These are phyloP conservation scores for Protomyces macrosporus DNA, from an alignment of 1,139 yeast genomes.

Conservation along the genomic window DNA sequence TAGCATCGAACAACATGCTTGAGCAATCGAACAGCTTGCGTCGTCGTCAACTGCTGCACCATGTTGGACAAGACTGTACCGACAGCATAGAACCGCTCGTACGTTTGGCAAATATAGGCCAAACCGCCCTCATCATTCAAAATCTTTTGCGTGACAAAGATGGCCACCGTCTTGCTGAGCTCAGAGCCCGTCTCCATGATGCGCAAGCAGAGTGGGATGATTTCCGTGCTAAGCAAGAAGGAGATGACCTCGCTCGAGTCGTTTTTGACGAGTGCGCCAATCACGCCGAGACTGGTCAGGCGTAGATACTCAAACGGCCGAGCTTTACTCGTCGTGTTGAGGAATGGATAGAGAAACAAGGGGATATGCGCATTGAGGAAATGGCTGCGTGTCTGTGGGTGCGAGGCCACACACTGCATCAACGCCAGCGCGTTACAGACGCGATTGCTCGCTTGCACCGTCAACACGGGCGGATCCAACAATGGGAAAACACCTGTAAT, in stretches of 20 bases:
- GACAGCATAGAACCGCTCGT: slow-evolving; percentile 90
- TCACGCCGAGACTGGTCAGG: slow-evolving; percentile 87
- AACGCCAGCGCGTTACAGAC: slow-evolving; percentile 94
- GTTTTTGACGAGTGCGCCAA: slow-evolving; percentile 93
- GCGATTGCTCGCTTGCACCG: slow-evolving; percentile 82
- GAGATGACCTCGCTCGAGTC: slow-evolving; percentile 94
- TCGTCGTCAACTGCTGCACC: slow-evolving; percentile 74
- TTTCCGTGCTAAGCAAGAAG: slow-evolving; percentile 84
- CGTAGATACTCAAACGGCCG: slow-evolving; percentile 90
- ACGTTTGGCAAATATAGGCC: slow-evolving; percentile 87
- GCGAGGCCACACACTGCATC: slow-evolving; percentile 94
- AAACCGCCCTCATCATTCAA: slow-evolving; percentile 87
- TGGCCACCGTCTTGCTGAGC: slow-evolving; percentile 90
- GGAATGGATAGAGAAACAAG: slow-evolving; percentile 82
- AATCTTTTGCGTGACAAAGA: slow-evolving; percentile 87
- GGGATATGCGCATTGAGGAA: slow-evolving; percentile 90
- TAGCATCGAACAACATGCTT: slow-evolving; percentile 95
- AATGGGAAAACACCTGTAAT: slow-evolving; percentile 85
- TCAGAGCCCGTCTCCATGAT: slow-evolving; percentile 96
- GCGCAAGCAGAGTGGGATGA: slow-evolving; percentile 86
- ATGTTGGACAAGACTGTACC: slow-evolving; percentile 80
- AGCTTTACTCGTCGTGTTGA: slow-evolving; percentile 85
- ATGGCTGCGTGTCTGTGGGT: slow-evolving; percentile 76
- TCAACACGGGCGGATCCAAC: slow-evolving; percentile 77
- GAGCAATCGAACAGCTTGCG: slow-evolving; percentile 71